phyloP scores from a whole-genome alignment of 208 protist species.

The Acanthamoeba sp. region DNA sequence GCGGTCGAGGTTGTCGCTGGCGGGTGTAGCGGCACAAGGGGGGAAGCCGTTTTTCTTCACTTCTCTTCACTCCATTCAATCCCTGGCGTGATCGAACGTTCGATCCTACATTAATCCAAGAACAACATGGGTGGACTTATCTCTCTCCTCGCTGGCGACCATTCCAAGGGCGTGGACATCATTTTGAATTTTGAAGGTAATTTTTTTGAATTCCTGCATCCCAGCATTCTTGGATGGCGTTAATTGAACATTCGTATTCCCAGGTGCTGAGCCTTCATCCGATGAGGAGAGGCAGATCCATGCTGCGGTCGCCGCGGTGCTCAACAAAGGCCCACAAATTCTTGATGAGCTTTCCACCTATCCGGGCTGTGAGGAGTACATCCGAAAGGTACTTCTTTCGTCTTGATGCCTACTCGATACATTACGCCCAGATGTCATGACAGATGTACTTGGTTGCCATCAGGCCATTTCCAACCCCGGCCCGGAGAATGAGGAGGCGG shows the following conservation, averaged over 20 bases:
- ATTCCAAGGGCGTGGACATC: constrained; percentile 65
- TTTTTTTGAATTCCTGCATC: not conserved
- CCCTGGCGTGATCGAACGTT: not conserved
- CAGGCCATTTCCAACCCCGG: constrained; percentile 89
- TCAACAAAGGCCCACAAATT: constrained; percentile 80
- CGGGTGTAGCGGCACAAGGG: no score
- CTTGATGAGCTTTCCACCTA: constrained; percentile 80
- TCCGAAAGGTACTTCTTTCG: constrained; percentile 78
- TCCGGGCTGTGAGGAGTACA: constrained; percentile 83
- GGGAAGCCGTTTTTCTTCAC: not conserved
- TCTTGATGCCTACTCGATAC: no score
- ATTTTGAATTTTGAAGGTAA: constrained; percentile 73
- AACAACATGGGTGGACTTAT: constrained; percentile 56
- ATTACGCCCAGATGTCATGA: no score
- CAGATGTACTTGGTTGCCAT: not conserved
- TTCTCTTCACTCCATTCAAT: not conserved
- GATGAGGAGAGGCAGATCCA: constrained; percentile 83
- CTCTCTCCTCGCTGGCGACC: constrained; percentile 8
- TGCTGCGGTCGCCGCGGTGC: constrained; percentile 76
- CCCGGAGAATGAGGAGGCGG: constrained; percentile 87
- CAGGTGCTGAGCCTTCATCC: constrained; percentile 81
- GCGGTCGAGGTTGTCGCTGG: no score
- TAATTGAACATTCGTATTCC: not conserved
- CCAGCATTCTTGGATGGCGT: not conserved
- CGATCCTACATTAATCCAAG: not conserved